These are phyloP conservation scores for Plectranthus barbatus DNA, from an alignment of 257 asterid genomes.

Conservation along the genomic window DNA sequence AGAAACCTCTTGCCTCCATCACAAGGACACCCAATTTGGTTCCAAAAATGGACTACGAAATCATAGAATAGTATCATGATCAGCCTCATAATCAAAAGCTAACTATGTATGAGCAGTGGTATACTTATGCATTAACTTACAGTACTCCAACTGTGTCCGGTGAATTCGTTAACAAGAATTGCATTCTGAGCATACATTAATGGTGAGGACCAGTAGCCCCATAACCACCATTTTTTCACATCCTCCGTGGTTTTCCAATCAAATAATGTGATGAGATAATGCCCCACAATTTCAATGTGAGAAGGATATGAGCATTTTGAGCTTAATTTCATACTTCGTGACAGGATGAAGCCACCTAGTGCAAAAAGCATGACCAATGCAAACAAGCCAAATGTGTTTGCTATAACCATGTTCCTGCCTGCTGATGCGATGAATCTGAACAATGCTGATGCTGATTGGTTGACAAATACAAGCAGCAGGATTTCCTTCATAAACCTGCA, in stretches of 20 bases:
- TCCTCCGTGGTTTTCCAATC: slow-evolving; percentile 19
- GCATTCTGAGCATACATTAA: slow-evolving; percentile 66
- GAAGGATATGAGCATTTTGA: neutral
- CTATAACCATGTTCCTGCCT: slow-evolving; percentile 54
- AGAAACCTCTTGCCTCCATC: slow-evolving; percentile 26
- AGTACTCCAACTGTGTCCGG: slow-evolving; percentile 45
- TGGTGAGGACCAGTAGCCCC: too few relatives aligned
- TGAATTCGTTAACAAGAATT: slow-evolving; percentile 53
- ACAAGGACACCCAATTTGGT: slow-evolving; percentile 24
- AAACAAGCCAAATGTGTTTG: slow-evolving; percentile 64
- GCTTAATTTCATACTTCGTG: slow-evolving; percentile 39
- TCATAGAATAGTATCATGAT: neutral
- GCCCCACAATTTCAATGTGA: neutral
- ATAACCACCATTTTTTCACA: slow-evolving; percentile 65
- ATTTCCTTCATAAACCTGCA: slow-evolving; percentile 55
- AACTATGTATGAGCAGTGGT: neutral
- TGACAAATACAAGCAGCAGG: slow-evolving; percentile 32
- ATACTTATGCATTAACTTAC: slow-evolving; percentile 26
- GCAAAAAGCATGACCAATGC: slow-evolving; percentile 39
- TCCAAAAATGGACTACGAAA: slow-evolving; percentile 14
- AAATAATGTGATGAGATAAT: neutral
- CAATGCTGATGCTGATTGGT: too few relatives aligned
- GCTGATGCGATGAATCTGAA: too few relatives aligned
- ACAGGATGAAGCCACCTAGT: slow-evolving; percentile 56
- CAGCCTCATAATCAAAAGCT: neutral